Conservation (phyloP, 2,329 filamentous ascomycete genomes). For the Colletotrichum orchidophilum region DNA sequence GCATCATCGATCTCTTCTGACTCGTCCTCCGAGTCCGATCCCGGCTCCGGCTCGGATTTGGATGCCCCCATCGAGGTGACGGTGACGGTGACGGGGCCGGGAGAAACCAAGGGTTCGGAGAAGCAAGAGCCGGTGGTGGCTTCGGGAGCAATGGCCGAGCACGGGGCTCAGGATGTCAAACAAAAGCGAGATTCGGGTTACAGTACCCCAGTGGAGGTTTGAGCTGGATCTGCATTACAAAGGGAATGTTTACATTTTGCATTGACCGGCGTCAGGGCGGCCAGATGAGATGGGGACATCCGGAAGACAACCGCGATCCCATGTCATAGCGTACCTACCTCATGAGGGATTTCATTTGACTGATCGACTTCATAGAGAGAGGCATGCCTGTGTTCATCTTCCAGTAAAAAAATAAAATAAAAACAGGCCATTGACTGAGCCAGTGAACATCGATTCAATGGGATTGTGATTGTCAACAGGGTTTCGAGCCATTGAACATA, state of each 20-base stretch:
- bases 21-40: background rate
- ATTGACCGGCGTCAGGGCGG: background rate
- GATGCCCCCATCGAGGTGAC: background rate
- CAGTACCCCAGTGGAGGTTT: slow-evolving; percentile 31
- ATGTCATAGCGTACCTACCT: slow-evolving; percentile 2
- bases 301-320: background rate
- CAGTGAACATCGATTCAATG: background rate
- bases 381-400: background rate
- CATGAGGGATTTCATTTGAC: background rate
- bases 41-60: slow-evolving; percentile 3
- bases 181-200: slow-evolving; percentile 36
- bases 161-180: slow-evolving; percentile 41
- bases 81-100: background rate
- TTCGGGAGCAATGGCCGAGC: slow-evolving; percentile 38
- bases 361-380: background rate
- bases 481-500: background rate
- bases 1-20: background rate
- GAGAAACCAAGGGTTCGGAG: background rate
- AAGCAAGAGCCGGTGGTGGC: slow-evolving; percentile 1
- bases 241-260: background rate
- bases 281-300: background rate
- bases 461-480: background rate
- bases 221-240: background rate
- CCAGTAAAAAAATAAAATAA: background rate
- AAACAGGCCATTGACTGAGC: background rate